Conservation (phyloP, 495 filamentous ascomycete genomes). For the Talaromyces trachyspermus region DNA sequence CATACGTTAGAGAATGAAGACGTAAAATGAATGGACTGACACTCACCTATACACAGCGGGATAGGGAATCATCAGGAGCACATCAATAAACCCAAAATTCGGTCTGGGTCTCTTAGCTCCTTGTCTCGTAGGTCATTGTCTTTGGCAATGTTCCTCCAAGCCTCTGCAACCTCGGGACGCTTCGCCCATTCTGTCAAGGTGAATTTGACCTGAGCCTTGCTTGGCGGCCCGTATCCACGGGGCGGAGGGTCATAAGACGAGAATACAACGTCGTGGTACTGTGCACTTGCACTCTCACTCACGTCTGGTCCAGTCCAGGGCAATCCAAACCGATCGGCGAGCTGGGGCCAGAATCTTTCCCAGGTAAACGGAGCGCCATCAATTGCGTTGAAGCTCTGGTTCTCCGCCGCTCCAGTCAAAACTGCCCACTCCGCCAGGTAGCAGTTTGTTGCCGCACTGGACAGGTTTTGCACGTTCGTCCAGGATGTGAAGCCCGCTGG, state of each 20-base stretch:
- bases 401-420: slow-evolving; percentile 23
- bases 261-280: slow-evolving; percentile 1
- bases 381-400: slow-evolving; percentile 39
- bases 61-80: slow-evolving; percentile 5
- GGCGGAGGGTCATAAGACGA: slow-evolving; percentile 23
- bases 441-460: slow-evolving; percentile 33
- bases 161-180: slow-evolving; percentile 32
- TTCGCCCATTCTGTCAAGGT: slow-evolving; percentile 38
- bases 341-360: slow-evolving; percentile 36
- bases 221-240: slow-evolving; percentile 30
- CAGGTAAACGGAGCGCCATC: slow-evolving; percentile 37
- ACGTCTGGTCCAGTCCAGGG: slow-evolving; percentile 18
- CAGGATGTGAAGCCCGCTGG: slow-evolving; percentile 33
- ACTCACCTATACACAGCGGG: slow-evolving; percentile 5
- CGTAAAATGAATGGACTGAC: slow-evolving; percentile 6
- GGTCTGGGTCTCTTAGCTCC: slow-evolving; percentile 8
- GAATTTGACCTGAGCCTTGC: slow-evolving; percentile 26
- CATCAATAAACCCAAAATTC: slow-evolving; percentile 7
- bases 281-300: slow-evolving; percentile 14
- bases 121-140: slow-evolving; percentile 11
- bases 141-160: slow-evolving; percentile 26
- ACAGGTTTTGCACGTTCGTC: slow-evolving; percentile 32
- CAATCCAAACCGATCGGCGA: slow-evolving; percentile 37
- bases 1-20: slow-evolving; percentile 3
- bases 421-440: slow-evolving; percentile 47